These are phyloP conservation scores for Diaporthe australafricana DNA, from an alignment of 2,329 filamentous ascomycete genomes.

Conservation along the genomic window DNA sequence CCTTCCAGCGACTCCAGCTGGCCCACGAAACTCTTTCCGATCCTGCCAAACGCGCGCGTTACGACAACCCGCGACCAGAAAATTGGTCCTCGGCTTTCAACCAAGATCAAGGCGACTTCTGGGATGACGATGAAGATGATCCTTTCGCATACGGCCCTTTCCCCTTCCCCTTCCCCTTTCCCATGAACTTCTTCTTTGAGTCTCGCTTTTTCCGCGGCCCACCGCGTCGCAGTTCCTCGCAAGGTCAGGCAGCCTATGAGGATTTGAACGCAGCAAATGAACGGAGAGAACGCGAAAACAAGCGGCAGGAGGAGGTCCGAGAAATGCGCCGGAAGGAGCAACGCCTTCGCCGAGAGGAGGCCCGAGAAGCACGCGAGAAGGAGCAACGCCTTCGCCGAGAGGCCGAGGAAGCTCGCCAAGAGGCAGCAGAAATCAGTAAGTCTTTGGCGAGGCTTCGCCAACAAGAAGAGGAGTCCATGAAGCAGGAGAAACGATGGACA, in stretches of 20 bases:
- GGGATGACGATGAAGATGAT: neutral
- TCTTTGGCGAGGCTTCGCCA: neutral
- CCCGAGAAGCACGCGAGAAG: neutral
- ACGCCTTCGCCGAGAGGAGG: neutral
- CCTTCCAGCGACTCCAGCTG: constrained; percentile 43
- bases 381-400: neutral
- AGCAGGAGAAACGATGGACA: constrained; percentile 41
- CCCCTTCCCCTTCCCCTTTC: neutral
- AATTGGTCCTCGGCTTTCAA: neutral
- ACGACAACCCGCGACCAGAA: constrained; percentile 37
- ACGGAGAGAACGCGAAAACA: neutral
- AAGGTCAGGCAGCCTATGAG: neutral
- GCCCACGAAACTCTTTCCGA: constrained; percentile 44
- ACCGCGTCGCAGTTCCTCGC: neutral
- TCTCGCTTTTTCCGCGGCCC: neutral
- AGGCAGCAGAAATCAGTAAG: neutral
- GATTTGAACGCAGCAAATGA: neutral
- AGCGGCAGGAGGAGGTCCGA: neutral
- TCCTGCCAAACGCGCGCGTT: constrained; percentile 37
- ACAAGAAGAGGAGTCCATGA: neutral
- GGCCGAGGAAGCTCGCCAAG: neutral
- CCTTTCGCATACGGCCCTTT: neutral
- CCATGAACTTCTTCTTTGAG: neutral
- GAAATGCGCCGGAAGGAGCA: too few relatives aligned
- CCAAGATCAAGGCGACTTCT: neutral